Evolutionary conservation across 164 flowering plant genomes (phyloP), one percentile per base, ranked within the genome.

Genomic region (Euptelea pleiosperma): DNA sequence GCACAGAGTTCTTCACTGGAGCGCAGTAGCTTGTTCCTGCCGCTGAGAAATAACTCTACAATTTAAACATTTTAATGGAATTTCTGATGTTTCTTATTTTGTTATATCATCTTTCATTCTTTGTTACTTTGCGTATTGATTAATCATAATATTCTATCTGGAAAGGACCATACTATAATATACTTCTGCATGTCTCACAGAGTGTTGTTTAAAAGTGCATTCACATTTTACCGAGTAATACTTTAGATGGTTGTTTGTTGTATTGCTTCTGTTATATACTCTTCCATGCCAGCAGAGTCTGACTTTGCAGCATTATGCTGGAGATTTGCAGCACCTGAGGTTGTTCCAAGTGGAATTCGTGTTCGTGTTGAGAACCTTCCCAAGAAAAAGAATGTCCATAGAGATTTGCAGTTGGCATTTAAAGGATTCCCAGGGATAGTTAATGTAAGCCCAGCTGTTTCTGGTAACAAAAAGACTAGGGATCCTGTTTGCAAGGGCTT

Each of bases 401-500:
- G 82, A 64, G 97, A 93, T 76, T 64, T 93, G 37, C 67, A 70
- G 48, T 31, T 63, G 41, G 96, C 86, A 50, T 93, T 90, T 65
- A 55, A 82, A 63, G 89, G 75, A 34, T 75, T 86, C 45, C 75
- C 77, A 47, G 94, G 92, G 37, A 72, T 87, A 50, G 34, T 79
- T 30, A 62, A 70, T 44, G 79, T 90, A 66, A 64, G 57, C 44
- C 96, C 97, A 37, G 86, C 72, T 41, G 94, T 84, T 66, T 69
- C 84, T 53, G 98, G 94, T 50, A 93, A 72, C 72, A 81, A 82
- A 69, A 93, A 87, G 78, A 90, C 98, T 5, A 83, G 82, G 64
- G 96, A 93, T 48, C 98, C 98, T 45, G 47, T 87, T 34, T 90
- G 98, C 82, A 87, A 82, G 78, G 98, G 96, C 44, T 75, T 79